These are phyloP conservation scores for Millerago galiae DNA, from an alignment of 805 yeast genomes.

Conservation along the genomic window DNA sequence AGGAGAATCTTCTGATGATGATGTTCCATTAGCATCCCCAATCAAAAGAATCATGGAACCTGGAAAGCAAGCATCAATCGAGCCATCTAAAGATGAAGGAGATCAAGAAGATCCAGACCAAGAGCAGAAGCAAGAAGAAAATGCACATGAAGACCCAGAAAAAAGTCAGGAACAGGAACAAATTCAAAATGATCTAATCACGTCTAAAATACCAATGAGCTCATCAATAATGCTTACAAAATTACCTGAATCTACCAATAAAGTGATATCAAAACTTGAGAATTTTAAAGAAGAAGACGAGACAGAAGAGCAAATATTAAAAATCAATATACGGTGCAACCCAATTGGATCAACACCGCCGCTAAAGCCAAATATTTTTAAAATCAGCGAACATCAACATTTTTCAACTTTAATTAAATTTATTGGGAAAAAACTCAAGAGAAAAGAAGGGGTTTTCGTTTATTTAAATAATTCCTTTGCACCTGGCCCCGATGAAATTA, in stretches of 20 bases:
- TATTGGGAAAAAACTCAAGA: slow-evolving; percentile 33
- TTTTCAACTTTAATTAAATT: slow-evolving; percentile 41
- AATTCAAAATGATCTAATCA: slow-evolving; percentile 17
- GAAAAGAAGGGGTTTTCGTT: slow-evolving; percentile 29
- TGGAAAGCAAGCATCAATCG: neutral
- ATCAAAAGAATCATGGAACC: neutral
- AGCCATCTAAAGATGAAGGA: neutral
- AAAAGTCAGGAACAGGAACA: slow-evolving; percentile 3
- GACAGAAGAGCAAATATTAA: slow-evolving; percentile 3
- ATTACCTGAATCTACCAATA: slow-evolving; percentile 16
- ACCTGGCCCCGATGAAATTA: slow-evolving; percentile 38
- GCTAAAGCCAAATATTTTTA: slow-evolving; percentile 44
- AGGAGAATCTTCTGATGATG: slow-evolving; percentile 19
- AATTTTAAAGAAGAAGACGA: slow-evolving; percentile 1
- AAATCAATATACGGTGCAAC: slow-evolving; percentile 45
- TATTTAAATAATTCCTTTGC: slow-evolving; percentile 40
- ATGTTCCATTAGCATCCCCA: slow-evolving; percentile 7
- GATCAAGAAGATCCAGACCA: too few species aligned
- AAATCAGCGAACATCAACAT: slow-evolving; percentile 40
- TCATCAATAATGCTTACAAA: slow-evolving; percentile 19
- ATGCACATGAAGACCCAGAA: slow-evolving; percentile 2
- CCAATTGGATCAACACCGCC: slow-evolving; percentile 54
- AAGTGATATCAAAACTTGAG: slow-evolving; percentile 10
- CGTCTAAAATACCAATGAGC: slow-evolving; percentile 16
- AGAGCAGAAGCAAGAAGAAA: too few species aligned